Base-by-base conservation (phyloP, 331 rosid species). In the Rhamnella rubrinervis region DNA sequence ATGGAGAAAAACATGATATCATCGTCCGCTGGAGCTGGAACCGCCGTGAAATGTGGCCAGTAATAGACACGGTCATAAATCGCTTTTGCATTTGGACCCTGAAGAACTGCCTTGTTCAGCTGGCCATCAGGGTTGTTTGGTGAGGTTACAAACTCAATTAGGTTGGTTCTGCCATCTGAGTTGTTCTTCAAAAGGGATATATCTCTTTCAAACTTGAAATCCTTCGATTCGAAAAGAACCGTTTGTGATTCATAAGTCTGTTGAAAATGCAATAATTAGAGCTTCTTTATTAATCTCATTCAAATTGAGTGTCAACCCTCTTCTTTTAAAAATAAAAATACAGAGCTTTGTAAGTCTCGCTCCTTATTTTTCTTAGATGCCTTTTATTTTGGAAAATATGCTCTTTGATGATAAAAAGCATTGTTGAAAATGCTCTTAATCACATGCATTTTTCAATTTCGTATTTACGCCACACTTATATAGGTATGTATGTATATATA, bases 101-200 rank as follows among this genome's bases (percentile, higher is more conserved):
- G 13, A 53, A 85, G 71, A 50, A 68, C 60, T 50, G 57, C 77
- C 59, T 69, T 23, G 0, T 23, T 85, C 55, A 80, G 67, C 71
- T 74, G 16, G 12, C 90, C 93, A 55, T 87, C 93, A 3, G 93
- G 93, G 67, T 87, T 87, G 65, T 78, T 87, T 51, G 93, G 93
- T 57, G 90, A 83, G 15, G 90, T 85, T 18, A 87, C 93, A 9
- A 85, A 71, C 75, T 85, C 93, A n/a, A 87, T 78, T 12, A 84
- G 7, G 25, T 75, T 11, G 65, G 12, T 9, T 1, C 26, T 50
- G 37, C 16, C 49, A 44, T 72, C 50, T 25, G 85, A 23, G 10
- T 35, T 66, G 60, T 78, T 85, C 65, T 21, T 63, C 82, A 85
- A 71, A 1, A 47, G 46, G 7, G 73, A 66, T 25, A 76, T 75